phyloP scores from a whole-genome alignment of 352 stramenopile species.

The Phytophthora aleatoria region DNA sequence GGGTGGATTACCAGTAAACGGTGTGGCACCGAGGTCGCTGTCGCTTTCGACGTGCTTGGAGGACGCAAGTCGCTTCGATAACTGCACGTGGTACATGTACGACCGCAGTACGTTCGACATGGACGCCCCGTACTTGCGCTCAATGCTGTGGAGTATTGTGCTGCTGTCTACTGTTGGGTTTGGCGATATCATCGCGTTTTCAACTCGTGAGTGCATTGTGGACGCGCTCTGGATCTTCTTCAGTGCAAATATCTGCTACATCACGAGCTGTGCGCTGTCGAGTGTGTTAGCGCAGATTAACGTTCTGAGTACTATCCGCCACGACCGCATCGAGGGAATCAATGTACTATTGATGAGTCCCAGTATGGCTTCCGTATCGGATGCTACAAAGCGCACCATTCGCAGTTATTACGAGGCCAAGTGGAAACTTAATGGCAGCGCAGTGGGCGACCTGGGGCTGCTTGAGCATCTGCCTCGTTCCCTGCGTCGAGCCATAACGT shows the following conservation, averaged over 20 bases:
- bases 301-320: constrained; percentile 47
- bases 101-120: constrained; percentile 66
- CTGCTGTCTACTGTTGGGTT: constrained; percentile 74
- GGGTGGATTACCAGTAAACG: constrained; percentile 45
- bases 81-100: constrained; percentile 78
- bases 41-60: constrained; percentile 49
- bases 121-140: constrained; percentile 62
- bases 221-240: constrained; percentile 74
- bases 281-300: constrained; percentile 62
- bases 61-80: constrained; percentile 51
- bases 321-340: constrained; percentile 63
- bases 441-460: constrained; percentile 54
- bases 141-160: constrained; percentile 76
- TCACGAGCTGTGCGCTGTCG: constrained; percentile 59
- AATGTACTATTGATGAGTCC: constrained; percentile 58
- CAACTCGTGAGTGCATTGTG: constrained; percentile 56
- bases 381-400: constrained; percentile 55
- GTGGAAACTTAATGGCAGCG: constrained; percentile 75
- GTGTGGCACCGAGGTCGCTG: constrained; percentile 36
- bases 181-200: constrained; percentile 70
- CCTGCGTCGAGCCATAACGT: constrained; percentile 38
- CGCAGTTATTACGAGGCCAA: constrained; percentile 74
- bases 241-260: constrained; percentile 79
- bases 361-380: constrained; percentile 45
- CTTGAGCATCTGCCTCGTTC: constrained; percentile 54